Evolutionary conservation across 805 yeast species (phyloP).

Genomic region (Pichia rugopelliculosa): DNA sequence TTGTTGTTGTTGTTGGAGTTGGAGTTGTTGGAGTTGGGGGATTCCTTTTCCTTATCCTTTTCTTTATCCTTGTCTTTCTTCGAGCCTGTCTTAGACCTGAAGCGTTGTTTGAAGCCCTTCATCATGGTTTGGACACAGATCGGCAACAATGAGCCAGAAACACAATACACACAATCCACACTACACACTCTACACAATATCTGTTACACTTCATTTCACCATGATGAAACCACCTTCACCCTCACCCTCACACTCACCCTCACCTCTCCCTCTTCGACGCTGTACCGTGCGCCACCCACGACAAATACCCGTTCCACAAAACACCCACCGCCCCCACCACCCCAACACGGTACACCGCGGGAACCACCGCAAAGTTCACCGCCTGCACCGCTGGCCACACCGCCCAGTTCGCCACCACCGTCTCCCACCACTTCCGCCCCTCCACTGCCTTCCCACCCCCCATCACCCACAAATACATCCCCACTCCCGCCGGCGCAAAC

Average conservation of each 20-base stretch:
- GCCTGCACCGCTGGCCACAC: constrained; percentile 90
- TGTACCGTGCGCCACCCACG: neutral
- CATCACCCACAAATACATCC: constrained; percentile 48
- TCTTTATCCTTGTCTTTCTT: constrained; percentile 29
- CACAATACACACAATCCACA: no score
- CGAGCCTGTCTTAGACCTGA: constrained; percentile 28
- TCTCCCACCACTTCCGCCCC: constrained; percentile 57
- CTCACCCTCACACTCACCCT: no score
- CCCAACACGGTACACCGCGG: constrained; percentile 60
- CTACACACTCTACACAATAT: no score
- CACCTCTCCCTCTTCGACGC: no score
- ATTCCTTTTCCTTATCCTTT: constrained; percentile 16
- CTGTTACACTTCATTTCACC: no score
- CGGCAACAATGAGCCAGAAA: no score
- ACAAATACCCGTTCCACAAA: constrained; percentile 74
- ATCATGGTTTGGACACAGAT: constrained; percentile 40
- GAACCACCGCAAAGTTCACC: constrained; percentile 68
- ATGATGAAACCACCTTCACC: no score
- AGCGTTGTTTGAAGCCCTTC: constrained; percentile 65
- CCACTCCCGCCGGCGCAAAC: constrained; percentile 60
- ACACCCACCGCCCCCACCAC: constrained; percentile 66
- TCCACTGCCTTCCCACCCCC: constrained; percentile 40
- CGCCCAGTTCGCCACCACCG: constrained; percentile 67
- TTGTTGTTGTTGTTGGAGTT: neutral
- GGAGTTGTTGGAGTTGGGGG: constrained; percentile 11